A percentile compares a stretch with the other conserved stretches of the same genome.
Conservation (phyloP, 73 alveolate species). For the Tetrahymena thermophila region DNA sequence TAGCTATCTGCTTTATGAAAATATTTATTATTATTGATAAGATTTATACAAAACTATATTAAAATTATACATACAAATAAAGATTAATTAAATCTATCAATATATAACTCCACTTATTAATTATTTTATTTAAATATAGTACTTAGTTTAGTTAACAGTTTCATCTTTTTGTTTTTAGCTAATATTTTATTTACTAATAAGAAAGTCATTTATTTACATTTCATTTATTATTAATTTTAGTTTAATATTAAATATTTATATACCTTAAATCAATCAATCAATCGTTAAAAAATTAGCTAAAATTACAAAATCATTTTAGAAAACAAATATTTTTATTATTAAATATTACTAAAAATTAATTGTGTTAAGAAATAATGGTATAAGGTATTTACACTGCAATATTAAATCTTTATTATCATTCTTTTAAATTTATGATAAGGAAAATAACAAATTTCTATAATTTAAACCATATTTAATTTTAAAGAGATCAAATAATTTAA, state of each 20-base stretch:
- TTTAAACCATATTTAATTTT: too few relatives aligned
- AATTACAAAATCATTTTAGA: too few relatives aligned
- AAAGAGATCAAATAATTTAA: too few relatives aligned
- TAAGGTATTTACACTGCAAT: background rate
- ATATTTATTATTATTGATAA: background rate
- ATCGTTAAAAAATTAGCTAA: too few relatives aligned
- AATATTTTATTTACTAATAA: background rate
- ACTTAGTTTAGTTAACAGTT: background rate
- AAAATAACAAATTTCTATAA: too few relatives aligned
- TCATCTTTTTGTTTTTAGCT: background rate
- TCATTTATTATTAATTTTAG: too few relatives aligned
- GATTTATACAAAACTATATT: background rate
- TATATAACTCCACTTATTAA: background rate
- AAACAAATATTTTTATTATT: too few relatives aligned
- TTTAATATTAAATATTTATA: too few relatives aligned
- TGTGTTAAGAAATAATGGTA: too few relatives aligned
- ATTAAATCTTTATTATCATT: background rate
- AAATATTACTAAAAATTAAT: too few relatives aligned
- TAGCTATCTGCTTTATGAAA: background rate
- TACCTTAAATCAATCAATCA: too few relatives aligned
- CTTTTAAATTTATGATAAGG: too few relatives aligned
- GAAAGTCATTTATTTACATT: background rate
- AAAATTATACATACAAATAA: background rate
- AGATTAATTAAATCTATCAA: background rate
- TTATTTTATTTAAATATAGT: background rate